A percentile compares a stretch with the other conserved stretches of the same genome.
Evolutionary conservation across 805 yeast genomes (phyloP).

Genomic region (Wickerhamiella hasegawae): DNA sequence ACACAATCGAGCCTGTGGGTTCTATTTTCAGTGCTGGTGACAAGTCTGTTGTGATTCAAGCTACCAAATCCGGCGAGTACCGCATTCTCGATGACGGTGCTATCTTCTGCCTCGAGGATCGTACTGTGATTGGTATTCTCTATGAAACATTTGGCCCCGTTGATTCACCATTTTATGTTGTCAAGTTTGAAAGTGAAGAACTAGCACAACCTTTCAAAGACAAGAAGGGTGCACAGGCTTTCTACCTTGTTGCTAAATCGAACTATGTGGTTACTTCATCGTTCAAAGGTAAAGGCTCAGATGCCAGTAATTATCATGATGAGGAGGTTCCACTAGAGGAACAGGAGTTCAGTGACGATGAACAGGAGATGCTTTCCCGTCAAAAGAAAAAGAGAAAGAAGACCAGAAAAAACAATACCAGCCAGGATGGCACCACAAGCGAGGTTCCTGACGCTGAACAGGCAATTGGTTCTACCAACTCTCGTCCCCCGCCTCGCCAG

Average conservation of each 20-base stretch:
- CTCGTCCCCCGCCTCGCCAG: no score
- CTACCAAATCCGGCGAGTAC: slow-evolving; percentile 66
- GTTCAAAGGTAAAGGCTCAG: slow-evolving; percentile 69
- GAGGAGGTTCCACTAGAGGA: slow-evolving; percentile 89
- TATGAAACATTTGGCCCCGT: slow-evolving; percentile 85
- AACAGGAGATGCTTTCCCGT: slow-evolving; percentile 61
- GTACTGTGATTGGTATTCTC: slow-evolving; percentile 54
- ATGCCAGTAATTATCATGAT: slow-evolving; percentile 88
- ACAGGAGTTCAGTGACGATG: slow-evolving; percentile 92
- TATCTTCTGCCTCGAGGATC: slow-evolving; percentile 52
- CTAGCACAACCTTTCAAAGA: slow-evolving; percentile 32
- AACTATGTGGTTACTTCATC: slow-evolving; percentile 63
- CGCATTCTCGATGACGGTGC: slow-evolving; percentile 66
- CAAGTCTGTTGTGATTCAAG: slow-evolving; percentile 52
- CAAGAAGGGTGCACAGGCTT: slow-evolving; percentile 41
- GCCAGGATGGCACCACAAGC: background rate
- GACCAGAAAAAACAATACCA: slow-evolving; percentile 12
- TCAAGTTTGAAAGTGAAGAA: slow-evolving; percentile 41
- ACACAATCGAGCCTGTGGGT: slow-evolving; percentile 63
- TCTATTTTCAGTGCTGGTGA: slow-evolving; percentile 53
- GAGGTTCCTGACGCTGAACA: no score
- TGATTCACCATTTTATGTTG: slow-evolving; percentile 64
- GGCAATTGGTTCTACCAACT: no score
- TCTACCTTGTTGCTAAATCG: slow-evolving; percentile 66
- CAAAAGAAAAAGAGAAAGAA: slow-evolving; percentile 42